Evolutionary conservation across 2,329 filamentous ascomycete genomes (phyloP), one percentile per base, ranked within the genome.

Genomic region (Exophiala lecanii-corni): DNA sequence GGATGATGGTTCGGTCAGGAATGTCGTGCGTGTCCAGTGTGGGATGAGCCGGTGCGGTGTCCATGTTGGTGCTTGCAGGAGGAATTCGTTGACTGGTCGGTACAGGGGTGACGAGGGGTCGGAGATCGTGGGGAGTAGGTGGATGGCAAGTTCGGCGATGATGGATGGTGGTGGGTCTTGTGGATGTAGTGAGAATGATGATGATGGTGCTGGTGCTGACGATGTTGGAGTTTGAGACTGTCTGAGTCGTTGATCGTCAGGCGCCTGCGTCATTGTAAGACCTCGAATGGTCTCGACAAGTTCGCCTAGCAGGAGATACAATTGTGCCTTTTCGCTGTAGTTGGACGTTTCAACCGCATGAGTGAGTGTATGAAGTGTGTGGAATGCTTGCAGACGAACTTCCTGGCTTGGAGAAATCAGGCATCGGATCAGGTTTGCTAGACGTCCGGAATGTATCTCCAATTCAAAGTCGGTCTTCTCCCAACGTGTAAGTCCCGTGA

Each of bases 71-170:
- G 81, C 78, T 39, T 81, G 81, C 16, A 86, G 86, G 25, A 97
- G 76, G 62, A 89, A 96, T 4, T 75, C 72, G 68, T 94, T 95
- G 64, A 92, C 70, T 61, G 95, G 95, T 45, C 81, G 78, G 61
- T 95, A 97, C 26, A 96, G 76, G 47, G 78, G 79, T 59, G 94
- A 87, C 12, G 88, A 73, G 0, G 91, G 91, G 49, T 87, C 82
- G 16, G 74, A 76, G 34, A 94, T 67, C 12, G 94, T 79, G 1
- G 75, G 68, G 5, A 94, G 71, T 9, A 42, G 23, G 1, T 82
- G 79, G 51, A 80, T 79, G 5, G 87, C 82, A 56, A 95, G 92
- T 9, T 84, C 78, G n/a, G 81, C 76, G 4, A 87, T 79, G 9
- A 87, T 73, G 47, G 82, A 87, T 0, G 89, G 83, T 3, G 94